Evolutionary conservation across 2,329 filamentous ascomycete species (phyloP).

Genomic region (Diaporthe sp.): DNA sequence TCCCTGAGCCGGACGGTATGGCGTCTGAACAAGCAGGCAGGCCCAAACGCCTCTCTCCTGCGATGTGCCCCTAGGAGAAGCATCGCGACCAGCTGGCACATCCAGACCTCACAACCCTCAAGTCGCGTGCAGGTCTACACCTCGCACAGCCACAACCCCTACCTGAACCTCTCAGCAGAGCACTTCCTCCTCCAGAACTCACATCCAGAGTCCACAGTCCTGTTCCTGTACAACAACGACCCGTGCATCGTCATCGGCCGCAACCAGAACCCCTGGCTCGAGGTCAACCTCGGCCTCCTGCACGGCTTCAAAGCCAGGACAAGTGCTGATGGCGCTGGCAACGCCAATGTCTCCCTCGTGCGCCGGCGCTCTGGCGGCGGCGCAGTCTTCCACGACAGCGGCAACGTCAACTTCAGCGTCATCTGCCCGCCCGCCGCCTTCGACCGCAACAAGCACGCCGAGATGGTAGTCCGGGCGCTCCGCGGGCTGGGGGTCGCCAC

Average conservation of each 20-base stretch:
- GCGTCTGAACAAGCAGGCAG: conserved; percentile 7
- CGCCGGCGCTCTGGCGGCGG: conserved; percentile 90
- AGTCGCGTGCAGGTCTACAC: conserved; percentile 77
- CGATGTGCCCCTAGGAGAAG: not conserved
- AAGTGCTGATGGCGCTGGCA: not conserved
- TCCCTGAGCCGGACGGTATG: conserved; percentile 32
- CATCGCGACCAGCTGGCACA: conserved; percentile 34
- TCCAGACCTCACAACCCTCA: conserved; percentile 54
- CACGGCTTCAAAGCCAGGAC: conserved; percentile 45
- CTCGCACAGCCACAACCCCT: conserved; percentile 80
- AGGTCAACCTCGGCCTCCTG: conserved; percentile 81
- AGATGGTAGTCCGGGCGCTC: conserved; percentile 93
- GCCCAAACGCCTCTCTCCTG: not conserved
- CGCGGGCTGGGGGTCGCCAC: conserved; percentile 68
- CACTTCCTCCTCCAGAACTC: conserved; percentile 87
- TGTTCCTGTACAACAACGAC: conserved; percentile 90
- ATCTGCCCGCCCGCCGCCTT: conserved; percentile 84
- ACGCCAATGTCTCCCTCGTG: conserved; percentile 70
- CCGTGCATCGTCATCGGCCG: conserved; percentile 92
- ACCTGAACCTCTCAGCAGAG: conserved; percentile 93
- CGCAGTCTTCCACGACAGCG: conserved; percentile 92
- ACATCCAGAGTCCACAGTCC: conserved; percentile 78
- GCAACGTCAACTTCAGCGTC: conserved; percentile 96
- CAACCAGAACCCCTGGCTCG: conserved; percentile 98
- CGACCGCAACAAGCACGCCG: conserved; percentile 87